Percentiles rank a stretch among this genome's conserved stretches.
phyloP scores from a whole-genome alignment of 2,329 filamentous ascomycete genomes.

The Cercospora sesami region DNA sequence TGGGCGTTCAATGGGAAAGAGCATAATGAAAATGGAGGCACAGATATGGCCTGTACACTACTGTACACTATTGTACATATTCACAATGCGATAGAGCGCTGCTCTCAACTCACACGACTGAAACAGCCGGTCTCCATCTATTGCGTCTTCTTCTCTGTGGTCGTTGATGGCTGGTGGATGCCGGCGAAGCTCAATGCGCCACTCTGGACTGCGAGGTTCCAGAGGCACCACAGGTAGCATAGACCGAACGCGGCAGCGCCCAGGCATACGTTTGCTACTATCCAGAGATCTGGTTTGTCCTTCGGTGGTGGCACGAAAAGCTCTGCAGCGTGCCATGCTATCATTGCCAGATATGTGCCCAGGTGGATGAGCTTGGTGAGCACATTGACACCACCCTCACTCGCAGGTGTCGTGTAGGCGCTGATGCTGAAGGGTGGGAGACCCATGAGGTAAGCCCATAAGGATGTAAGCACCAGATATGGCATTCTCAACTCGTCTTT shows the following conservation, averaged over 20 bases:
- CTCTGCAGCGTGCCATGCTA: constrained; percentile 77
- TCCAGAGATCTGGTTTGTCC: constrained; percentile 89
- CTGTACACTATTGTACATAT: constrained; percentile 22
- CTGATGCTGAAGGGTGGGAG: constrained; percentile 74
- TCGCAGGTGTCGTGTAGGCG: constrained; percentile 53
- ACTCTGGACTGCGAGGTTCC: constrained; percentile 64
- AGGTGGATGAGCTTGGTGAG: constrained; percentile 67
- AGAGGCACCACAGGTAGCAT: constrained; percentile 90
- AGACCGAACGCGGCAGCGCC: constrained; percentile 82
- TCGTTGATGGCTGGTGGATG: constrained; percentile 23
- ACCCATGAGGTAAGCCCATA: constrained; percentile 91
- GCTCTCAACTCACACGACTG: constrained; percentile 12
- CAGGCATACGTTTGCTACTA: constrained; percentile 83
- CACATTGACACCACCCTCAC: constrained; percentile 29
- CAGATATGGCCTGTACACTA: constrained; percentile 17
- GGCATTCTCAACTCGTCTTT: constrained; percentile 82
- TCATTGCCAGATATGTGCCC: constrained; percentile 74
- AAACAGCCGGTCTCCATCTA: constrained; percentile 24
- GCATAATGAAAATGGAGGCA: constrained; percentile 6
- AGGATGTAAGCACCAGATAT: constrained; percentile 77
- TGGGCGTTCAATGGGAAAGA: constrained; percentile 8
- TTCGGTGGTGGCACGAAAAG: constrained; percentile 66
- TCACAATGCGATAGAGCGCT: constrained; percentile 12
- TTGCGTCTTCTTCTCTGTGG: constrained; percentile 44
- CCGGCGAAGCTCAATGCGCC: constrained; percentile 41